A percentile compares a stretch with the other conserved stretches of the same genome.
These are phyloP conservation scores for Penicillium sp. DNA, from an alignment of 2,329 filamentous ascomycete species.

Conservation along the genomic window DNA sequence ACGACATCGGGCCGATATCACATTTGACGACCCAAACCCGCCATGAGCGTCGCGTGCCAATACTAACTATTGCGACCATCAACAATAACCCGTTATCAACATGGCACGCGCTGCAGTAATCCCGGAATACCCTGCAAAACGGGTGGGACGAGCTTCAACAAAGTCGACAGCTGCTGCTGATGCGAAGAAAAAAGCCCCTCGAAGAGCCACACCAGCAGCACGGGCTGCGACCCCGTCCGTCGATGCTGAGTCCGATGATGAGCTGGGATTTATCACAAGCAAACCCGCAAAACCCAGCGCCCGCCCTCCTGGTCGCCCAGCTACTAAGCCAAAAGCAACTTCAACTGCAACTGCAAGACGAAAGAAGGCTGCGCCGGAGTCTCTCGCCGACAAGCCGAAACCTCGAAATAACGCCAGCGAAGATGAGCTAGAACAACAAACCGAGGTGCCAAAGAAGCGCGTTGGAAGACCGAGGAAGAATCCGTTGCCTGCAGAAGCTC, in stretches of 20 bases:
- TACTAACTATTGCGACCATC: constrained; percentile 1
- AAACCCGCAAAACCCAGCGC: constrained; percentile 10
- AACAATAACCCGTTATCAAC: constrained; percentile 3
- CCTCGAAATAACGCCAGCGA: constrained; percentile 1
- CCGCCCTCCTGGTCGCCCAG: constrained; percentile 7
- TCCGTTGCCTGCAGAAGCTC: constrained; percentile 5
- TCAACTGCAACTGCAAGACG: constrained; percentile 1
- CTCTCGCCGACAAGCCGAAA: neutral
- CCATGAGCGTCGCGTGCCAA: constrained; percentile 12
- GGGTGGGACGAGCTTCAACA: constrained; percentile 13
- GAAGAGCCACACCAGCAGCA: neutral
- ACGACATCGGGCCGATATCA: neutral
- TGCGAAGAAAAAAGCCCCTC: constrained; percentile 8
- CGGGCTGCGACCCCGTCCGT: constrained; percentile 1
- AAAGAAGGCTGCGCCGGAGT: constrained; percentile 8
- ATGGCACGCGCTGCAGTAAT: constrained; percentile 22
- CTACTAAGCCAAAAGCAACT: constrained; percentile 8
- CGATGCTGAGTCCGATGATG: constrained; percentile 16
- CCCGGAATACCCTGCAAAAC: constrained; percentile 17
- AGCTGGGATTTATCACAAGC: constrained; percentile 17
- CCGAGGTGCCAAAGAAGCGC: constrained; percentile 15
- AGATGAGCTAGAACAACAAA: neutral
- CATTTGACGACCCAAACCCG: constrained; percentile 8
- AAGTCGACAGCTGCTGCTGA: constrained; percentile 13
- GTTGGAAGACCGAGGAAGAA: constrained; percentile 18